A percentile compares a stretch with the other conserved stretches of the same genome.
Conservation (phyloP, 2,329 filamentous ascomycete genomes). For the Colletotrichum australisinense region DNA sequence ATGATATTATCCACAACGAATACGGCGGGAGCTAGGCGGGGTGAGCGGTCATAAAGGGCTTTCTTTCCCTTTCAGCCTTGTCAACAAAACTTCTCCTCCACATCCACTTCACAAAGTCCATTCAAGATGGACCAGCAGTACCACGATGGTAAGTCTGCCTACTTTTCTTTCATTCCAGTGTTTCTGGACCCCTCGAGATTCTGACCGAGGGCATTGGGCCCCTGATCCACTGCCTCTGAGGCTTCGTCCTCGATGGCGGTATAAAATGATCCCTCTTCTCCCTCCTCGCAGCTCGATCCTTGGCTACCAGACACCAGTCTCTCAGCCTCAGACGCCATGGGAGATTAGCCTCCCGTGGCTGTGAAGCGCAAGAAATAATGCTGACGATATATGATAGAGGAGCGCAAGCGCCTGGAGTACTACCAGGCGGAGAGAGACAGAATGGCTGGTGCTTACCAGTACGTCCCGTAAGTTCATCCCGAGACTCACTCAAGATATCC, state of each 20-base stretch:
- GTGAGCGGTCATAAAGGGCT: no score
- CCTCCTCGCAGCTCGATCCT: background rate
- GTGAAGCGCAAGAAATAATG: background rate
- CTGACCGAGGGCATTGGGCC: background rate
- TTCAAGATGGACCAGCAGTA: background rate
- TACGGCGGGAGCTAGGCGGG: no score
- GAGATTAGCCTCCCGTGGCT: no score
- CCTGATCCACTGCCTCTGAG: background rate
- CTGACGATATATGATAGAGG: background rate
- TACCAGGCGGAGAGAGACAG: background rate
- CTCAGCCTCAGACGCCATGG: background rate
- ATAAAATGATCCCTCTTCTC: no score
- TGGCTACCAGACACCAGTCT: no score
- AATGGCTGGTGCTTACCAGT: background rate
- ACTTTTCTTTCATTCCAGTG: background rate
- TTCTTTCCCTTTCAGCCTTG: background rate
- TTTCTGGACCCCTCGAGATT: background rate
- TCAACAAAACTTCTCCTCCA: background rate
- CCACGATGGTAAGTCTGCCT: background rate
- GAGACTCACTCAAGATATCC: background rate
- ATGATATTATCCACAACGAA: no score
- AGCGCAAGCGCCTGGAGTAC: background rate
- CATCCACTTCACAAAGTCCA: background rate
- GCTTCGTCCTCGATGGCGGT: no score
- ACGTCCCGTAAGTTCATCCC: background rate